A percentile compares a stretch with the other conserved stretches of the same genome.
Evolutionary conservation across 371 early-diverging fungal species (phyloP).

Genomic region (Mortierella sp.): DNA sequence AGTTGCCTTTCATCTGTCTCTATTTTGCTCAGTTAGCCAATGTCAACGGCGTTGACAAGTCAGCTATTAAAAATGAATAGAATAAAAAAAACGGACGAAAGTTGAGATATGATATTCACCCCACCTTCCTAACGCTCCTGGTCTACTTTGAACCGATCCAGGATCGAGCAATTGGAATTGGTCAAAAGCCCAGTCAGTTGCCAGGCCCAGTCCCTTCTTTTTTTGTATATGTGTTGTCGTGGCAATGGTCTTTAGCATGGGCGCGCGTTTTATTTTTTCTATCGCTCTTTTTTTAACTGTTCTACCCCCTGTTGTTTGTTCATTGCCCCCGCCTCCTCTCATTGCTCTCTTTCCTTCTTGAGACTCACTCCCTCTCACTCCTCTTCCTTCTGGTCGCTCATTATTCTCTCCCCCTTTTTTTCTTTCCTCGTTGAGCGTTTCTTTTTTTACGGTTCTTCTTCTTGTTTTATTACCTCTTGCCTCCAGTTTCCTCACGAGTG

Average conservation of each 20-base stretch:
- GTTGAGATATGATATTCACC: background rate
- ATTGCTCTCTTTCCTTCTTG: background rate
- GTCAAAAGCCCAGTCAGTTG: background rate
- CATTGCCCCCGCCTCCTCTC: background rate
- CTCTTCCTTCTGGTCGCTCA: background rate
- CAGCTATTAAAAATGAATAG: no score
- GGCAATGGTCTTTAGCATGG: background rate
- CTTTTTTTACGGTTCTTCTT: constrained; percentile 1
- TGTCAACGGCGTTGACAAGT: no score
- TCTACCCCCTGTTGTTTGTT: background rate
- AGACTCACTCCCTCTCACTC: background rate
- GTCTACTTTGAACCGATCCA: background rate
- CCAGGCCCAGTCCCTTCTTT: background rate
- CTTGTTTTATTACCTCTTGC: background rate
- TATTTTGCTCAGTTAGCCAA: no score
- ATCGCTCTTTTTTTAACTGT: background rate
- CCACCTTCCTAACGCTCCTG: background rate
- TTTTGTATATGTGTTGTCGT: background rate
- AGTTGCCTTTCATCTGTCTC: no score
- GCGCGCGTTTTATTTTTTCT: background rate
- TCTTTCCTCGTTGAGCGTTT: background rate
- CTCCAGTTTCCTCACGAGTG: background rate
- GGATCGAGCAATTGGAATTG: background rate
- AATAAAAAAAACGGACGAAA: background rate
- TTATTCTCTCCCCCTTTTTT: constrained; percentile 11